These are phyloP conservation scores for Turnera subulata DNA, from an alignment of 345 rosid genomes.

Conservation along the genomic window DNA sequence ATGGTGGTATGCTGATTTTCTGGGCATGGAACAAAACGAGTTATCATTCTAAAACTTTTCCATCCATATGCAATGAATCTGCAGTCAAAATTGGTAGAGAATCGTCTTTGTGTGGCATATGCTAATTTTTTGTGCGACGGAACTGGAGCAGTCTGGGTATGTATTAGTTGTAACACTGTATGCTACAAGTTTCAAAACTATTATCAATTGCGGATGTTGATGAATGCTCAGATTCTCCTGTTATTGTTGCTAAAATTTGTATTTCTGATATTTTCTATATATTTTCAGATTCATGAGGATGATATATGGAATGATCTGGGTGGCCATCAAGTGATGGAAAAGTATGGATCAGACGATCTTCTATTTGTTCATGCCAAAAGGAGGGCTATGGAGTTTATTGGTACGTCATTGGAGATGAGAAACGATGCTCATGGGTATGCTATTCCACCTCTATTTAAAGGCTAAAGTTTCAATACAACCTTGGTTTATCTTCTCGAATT, in stretches of 20 bases:
- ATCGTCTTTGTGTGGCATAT: constrained; percentile 49
- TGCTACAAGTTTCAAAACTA: not conserved
- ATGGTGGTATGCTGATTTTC: constrained; percentile 20
- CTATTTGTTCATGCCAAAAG: constrained; percentile 39
- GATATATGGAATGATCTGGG: constrained; percentile 56
- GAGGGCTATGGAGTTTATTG: constrained; percentile 45
- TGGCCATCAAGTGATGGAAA: constrained; percentile 30
- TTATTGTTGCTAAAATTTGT: not conserved
- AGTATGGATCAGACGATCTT: constrained; percentile 35
- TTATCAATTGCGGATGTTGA: not conserved
- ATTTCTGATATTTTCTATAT: not conserved
- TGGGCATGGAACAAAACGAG: not conserved
- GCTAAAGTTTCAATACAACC: not conserved
- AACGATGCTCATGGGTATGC: constrained; percentile 55
- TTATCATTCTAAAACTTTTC: constrained; percentile 17
- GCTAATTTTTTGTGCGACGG: constrained; percentile 64
- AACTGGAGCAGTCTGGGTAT: constrained; percentile 65
- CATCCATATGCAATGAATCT: constrained; percentile 20
- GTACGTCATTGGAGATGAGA: constrained; percentile 45
- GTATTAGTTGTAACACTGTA: constrained; percentile 13
- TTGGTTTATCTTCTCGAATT: not conserved
- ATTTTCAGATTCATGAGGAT: constrained; percentile 52
- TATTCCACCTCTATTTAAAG: constrained; percentile 5
- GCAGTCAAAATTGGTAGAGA: constrained; percentile 60
- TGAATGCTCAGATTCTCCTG: not conserved